Evolutionary conservation across 441 rosid genomes (phyloP).

Genomic region (Erysimum cheiri): DNA sequence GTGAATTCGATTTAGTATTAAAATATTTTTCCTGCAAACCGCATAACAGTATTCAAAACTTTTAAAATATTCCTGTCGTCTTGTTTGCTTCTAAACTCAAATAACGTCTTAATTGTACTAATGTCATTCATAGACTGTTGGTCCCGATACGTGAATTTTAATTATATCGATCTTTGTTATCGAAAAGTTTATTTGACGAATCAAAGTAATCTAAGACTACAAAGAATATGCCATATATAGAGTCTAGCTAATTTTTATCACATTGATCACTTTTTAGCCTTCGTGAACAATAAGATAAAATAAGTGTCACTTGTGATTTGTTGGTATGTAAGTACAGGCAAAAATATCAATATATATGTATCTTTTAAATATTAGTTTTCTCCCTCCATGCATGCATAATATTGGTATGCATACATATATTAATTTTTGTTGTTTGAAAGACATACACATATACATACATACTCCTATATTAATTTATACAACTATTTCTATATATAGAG

Average conservation of each 20-base stretch:
- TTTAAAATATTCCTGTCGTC: conserved; percentile 29
- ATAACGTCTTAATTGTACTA: conserved; percentile 22
- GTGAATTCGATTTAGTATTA: conserved; percentile 34
- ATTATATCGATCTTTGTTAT: not conserved
- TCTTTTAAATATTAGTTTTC: conserved; percentile 3
- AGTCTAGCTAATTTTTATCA: not conserved
- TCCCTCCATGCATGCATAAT: conserved; percentile 10
- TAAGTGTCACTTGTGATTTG: conserved; percentile 6
- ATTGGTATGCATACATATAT: conserved; percentile 11
- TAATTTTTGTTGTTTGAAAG: no score
- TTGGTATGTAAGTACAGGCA: conserved; percentile 1
- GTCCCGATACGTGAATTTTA: conserved; percentile 22
- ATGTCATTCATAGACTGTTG: conserved; percentile 25
- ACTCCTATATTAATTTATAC: not conserved
- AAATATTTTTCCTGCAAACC: conserved; percentile 33
- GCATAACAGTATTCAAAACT: conserved; percentile 12
- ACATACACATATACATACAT: not conserved
- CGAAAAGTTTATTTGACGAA: conserved; percentile 22
- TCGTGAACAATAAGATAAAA: not conserved
- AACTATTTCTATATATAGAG: conserved; percentile 2
- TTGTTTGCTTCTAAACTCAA: conserved; percentile 35
- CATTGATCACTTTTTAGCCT: not conserved
- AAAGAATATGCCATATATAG: not conserved
- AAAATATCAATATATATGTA: conserved; percentile 9
- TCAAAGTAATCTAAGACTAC: conserved; percentile 10